A percentile compares a stretch with the other conserved stretches of the same genome.
Evolutionary conservation across 2,329 filamentous ascomycete genomes (phyloP).

Genomic region (Fonsecaea monophora): DNA sequence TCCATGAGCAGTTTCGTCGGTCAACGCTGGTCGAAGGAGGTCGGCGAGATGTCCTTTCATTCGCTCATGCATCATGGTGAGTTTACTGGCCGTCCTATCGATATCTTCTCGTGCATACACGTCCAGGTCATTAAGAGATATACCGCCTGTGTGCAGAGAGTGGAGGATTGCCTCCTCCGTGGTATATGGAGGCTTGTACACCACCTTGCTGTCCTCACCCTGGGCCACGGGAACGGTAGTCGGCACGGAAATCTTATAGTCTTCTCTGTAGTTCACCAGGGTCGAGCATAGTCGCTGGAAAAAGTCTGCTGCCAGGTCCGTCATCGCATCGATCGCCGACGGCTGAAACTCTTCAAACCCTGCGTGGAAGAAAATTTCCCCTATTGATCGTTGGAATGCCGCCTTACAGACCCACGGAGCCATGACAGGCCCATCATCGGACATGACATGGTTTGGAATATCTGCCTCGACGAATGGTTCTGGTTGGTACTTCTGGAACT

Average conservation of each 20-base stretch:
- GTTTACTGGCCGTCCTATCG: slow-evolving; percentile 80
- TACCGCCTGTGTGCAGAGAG: slow-evolving; percentile 80
- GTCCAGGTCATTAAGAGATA: slow-evolving; percentile 81
- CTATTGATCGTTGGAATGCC: slow-evolving; percentile 86
- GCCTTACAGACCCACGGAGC: slow-evolving; percentile 80
- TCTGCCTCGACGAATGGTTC: slow-evolving; percentile 88
- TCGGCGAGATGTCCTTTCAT: slow-evolving; percentile 95
- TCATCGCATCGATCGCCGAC: slow-evolving; percentile 87
- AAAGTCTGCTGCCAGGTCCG: slow-evolving; percentile 87
- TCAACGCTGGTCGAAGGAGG: slow-evolving; percentile 85
- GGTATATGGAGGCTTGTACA: slow-evolving; percentile 73
- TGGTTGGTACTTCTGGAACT: slow-evolving; percentile 95
- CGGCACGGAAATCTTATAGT: slow-evolving; percentile 72
- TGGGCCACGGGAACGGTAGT: slow-evolving; percentile 6
- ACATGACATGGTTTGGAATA: slow-evolving; percentile 85
- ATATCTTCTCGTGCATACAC: slow-evolving; percentile 90
- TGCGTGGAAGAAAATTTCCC: slow-evolving; percentile 93
- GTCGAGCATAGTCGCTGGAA: slow-evolving; percentile 83
- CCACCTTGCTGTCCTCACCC: slow-evolving; percentile 41
- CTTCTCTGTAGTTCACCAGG: slow-evolving; percentile 81
- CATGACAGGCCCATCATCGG: slow-evolving; percentile 87
- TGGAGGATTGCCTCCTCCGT: slow-evolving; percentile 88
- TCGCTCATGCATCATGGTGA: slow-evolving; percentile 85
- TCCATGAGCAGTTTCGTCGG: slow-evolving; percentile 80
- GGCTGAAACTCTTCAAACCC: slow-evolving; percentile 98